Evolutionary conservation across 495 filamentous ascomycete species (phyloP), one percentile per base, ranked within the genome.

Genomic region (Hypoxylon rickii): DNA sequence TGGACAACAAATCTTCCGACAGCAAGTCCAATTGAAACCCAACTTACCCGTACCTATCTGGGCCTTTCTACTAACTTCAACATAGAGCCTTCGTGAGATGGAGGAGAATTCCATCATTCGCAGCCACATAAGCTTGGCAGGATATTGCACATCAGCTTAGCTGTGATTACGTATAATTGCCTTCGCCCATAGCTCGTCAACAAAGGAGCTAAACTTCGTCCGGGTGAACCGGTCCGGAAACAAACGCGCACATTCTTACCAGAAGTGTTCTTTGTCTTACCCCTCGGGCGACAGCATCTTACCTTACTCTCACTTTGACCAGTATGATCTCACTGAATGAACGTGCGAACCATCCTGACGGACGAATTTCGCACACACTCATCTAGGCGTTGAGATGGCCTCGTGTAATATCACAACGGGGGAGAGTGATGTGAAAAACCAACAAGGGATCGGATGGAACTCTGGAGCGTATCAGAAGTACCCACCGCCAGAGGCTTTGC

Each of bases 401-500:
- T 53, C 52, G 29, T 19, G 26, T 31, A 34, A 57, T 11, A 24
- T 18, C 15, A 22, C 24, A 48, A 16, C 0, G 15, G 32, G 19
- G 12, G 22, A 32, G 18, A 24, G 39, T 10, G 29, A 17, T 15
- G 39, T 20, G 17, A 41, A 24, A 2, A 46, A 7, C 12, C 47
- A 20, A 37, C 17, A 7, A 37, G 26, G 12, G 7, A 41, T 42
- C 12, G 29, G 8, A 20, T 32, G 32, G 38, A 31, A 13, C 0
- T 15, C 26, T 7, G 48, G 43, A 44, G 36, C 16, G 11, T 1
- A 20, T 0, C 53, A 20, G n/a, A 38, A 50, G 12, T 63, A 41
- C 33, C 49, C 59, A 19, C 59, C 59, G 5, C 59, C 59, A 33
- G 15, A 16, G 10, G 59, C 44, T 1, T 17, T 63, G 24, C 49